Conservation (phyloP, 2,329 filamentous ascomycete genomes). For the Xylariaceae sp. region DNA sequence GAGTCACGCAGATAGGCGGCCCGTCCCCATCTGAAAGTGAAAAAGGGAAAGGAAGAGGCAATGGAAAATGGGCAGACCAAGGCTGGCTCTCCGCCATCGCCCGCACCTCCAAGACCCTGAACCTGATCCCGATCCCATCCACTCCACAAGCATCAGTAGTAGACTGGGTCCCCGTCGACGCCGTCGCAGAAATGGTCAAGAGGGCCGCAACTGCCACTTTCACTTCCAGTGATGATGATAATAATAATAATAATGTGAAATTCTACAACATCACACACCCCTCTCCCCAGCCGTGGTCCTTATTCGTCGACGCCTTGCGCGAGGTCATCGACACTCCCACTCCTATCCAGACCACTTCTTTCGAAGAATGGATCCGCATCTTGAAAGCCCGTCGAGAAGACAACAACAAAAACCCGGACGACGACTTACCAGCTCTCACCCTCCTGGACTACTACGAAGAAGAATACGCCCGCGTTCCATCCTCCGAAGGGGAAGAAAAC, state of each 20-base stretch:
- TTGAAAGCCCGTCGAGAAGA: no score
- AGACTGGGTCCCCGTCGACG: conserved; percentile 13
- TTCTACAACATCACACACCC: background rate
- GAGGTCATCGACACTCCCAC: background rate
- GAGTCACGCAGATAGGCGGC: conserved; percentile 11
- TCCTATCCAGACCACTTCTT: background rate
- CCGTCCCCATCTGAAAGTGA: no score
- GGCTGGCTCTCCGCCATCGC: conserved; percentile 21
- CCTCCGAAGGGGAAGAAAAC: no score
- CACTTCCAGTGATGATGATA: no score
- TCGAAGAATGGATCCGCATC: background rate
- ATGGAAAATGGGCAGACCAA: conserved; percentile 18
- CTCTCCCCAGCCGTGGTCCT: background rate
- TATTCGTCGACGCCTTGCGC: background rate
- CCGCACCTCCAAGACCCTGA: conserved; percentile 13
- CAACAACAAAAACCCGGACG: no score
- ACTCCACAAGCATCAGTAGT: conserved; percentile 8
- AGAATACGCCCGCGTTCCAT: background rate
- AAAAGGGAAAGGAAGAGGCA: background rate
- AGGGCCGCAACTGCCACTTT: background rate
- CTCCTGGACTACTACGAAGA: conserved; percentile 1
- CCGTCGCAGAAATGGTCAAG: background rate
- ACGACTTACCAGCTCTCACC: background rate
- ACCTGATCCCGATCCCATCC: conserved; percentile 3
- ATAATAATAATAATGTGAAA: background rate